Base-by-base conservation (phyloP, 1,139 yeast species). In the Magnusiomyces fungicola region DNA sequence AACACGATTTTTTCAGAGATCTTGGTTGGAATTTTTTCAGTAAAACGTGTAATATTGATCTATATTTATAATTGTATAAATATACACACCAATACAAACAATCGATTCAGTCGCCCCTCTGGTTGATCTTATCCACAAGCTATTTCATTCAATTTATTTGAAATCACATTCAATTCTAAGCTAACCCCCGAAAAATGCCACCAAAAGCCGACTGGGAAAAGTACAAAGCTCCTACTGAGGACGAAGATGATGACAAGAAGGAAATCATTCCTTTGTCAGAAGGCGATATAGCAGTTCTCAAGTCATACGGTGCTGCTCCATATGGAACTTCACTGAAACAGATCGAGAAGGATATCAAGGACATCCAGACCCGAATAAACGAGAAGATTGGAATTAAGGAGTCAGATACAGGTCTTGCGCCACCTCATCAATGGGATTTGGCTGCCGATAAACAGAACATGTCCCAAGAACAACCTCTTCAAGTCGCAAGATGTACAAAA, bases 401-500 rank as follows among this genome's bases (percentile, higher is more conserved):
- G 68, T 82, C 94, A 62, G 97, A 92, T 66, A 90, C 97, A 0
- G 98, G 98, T 18, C 75, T 92, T 55, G 89, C 97, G 22, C 90
- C 95, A 46, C 96, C 97, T 4, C 95, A 88, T 64, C 71, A 90
- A 58, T 92, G 99, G 99, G 99, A 92, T 71, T 87, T 92, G 46
- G 81, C 83, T 76, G 97, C 97, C 22, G 99, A 92, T 69, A 86
- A 87, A 67, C 96, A 88, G 68, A 76, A 96, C 63, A 81, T 90
- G 82, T 77, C 83, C 53, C 92, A 85, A 66, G 97, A 92, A 66
- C 97, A 88, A 63, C 96, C 98, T 37, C 73, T 92, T 57, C 99
- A 92, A 68, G 99, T 94, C 48, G 98, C 99, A 19, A 78, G 99
- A 66, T 92, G 99, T 71, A 94, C 98, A 37, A 92, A 94, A 72